These are phyloP conservation scores for Aspergillus tubingensis DNA, from an alignment of 2,329 filamentous ascomycete genomes.

Conservation along the genomic window DNA sequence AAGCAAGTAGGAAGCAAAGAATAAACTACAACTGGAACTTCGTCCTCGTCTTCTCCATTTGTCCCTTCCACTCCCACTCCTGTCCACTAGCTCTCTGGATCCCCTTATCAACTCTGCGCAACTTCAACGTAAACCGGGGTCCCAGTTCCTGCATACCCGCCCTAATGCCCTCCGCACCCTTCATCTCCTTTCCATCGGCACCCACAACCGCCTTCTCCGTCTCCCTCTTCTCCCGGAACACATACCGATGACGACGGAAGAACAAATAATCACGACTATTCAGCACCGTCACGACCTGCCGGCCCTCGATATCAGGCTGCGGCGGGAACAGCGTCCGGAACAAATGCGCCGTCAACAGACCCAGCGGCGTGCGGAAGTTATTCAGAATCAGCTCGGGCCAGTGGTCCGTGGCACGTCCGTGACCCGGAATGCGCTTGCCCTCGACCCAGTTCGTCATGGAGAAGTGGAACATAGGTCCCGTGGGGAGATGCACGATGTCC, in stretches of 20 bases:
- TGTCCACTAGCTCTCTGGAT: constrained; percentile 74
- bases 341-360: constrained; percentile 80
- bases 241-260: constrained; percentile 82
- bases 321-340: constrained; percentile 80
- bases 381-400: constrained; percentile 89
- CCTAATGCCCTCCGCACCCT: constrained; percentile 81
- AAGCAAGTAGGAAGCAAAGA: constrained; percentile 4
- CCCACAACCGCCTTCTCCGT: constrained; percentile 85
- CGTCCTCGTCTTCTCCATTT: constrained; percentile 91
- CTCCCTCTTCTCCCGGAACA: constrained; percentile 83
- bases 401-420: constrained; percentile 87
- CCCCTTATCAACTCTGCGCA: constrained; percentile 87
- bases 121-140: constrained; percentile 79
- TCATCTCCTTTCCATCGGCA: constrained; percentile 77
- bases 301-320: constrained; percentile 77
- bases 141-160: constrained; percentile 90
- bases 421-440: constrained; percentile 81
- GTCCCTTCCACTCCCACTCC: constrained; percentile 95
- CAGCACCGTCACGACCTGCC: constrained; percentile 89
- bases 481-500: constrained; percentile 79
- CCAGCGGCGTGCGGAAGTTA: constrained; percentile 91
- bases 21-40: constrained; percentile 76
- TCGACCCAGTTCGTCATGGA: constrained; percentile 87
- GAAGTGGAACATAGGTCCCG: constrained; percentile 91
- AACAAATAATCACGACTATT: constrained; percentile 98